Base-by-base conservation (phyloP, 352 stramenopile genomes). In the Phytophthora tubulina region DNA sequence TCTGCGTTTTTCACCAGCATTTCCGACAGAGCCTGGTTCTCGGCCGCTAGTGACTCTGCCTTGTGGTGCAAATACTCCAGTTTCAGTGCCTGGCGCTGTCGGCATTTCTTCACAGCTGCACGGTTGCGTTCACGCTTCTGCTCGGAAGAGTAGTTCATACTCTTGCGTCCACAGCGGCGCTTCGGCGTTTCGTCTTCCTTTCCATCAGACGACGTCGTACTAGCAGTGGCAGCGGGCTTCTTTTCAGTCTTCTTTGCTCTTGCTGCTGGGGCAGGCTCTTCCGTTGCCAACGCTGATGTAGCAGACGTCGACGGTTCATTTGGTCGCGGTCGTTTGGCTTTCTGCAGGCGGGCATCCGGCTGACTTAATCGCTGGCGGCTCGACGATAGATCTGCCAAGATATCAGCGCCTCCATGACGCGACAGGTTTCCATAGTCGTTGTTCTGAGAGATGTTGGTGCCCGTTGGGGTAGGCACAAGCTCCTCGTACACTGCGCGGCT, bases 61-160 rank as follows among this genome's bases (percentile, higher is more conserved):
- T 95, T 95, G 53, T 82, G 85, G 36, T 89, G 75, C 62, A 95
- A 70, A 49, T 93, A 95, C 30, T 95, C 86, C 62, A 90, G 79
- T 65, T 95, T 95, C 64, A 95, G 73, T 46, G 88, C 88, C 59
- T 95, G 88, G 4, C 88, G 84, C 73, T 93, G 85, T 4, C 88
- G 85, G 27, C 88, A 95, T 65, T 95, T 95, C 59, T 95, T 95
- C 33, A 95, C 88, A 33, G 88, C 88, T n/a, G 88, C 88, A 33
- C 88, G 85, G 57, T 95, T 95, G 45, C 88, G 85, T 70, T 95
- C 88, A 31, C 88, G 88, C 72, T 95, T 95, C 45, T 95, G 82
- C 57, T 93, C 85, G 0, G 84, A 93, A 33, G 85, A 93, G 54
- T 93, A 95, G 76, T 95, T 95, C 88, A 95, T 95, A 60, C 82